Evolutionary conservation across 2,329 filamentous ascomycete genomes (phyloP), one percentile per base, ranked within the genome.

Genomic region (Arachnopeziza araneosa): DNA sequence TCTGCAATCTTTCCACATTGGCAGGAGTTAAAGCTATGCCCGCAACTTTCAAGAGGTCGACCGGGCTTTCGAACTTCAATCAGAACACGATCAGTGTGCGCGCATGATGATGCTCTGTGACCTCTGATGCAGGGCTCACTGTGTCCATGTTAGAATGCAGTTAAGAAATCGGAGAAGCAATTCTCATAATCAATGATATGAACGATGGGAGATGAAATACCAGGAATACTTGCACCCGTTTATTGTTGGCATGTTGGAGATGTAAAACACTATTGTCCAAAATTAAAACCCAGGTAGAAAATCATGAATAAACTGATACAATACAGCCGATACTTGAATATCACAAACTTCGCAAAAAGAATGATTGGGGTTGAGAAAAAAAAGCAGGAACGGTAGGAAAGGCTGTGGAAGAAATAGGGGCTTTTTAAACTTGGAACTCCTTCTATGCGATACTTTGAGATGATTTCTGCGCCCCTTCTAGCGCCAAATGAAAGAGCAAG

Each of bases 121-220:
- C 68, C 69, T n/a, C 69, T 64, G 36, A 71, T 68, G 44, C 68
- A 71, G 50, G 69, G 66, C 53, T 68, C 64, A 55, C 68, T 70
- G 32, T 54, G 22, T 53, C 2, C 12, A 23, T 23, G 54, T 56
- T 54, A 56, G 44, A 32, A 52, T 30, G 26, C 26, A 44, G 17
- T 44, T 44, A 7, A 14, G 10, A 44, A 44, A 7, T 8, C 4
- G 36, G 4, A 14, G 36, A 44, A 36, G 44, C 9, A n/a, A 24
- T 52, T 59, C 50, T 21, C 49, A 44, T 32, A 17, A 19, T 24
- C 10, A 22, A 48, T 50, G 30, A 44, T 8, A 48, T 7, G 8
- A 51, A 54, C 19, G n/a, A 24, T n/a, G 50, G 22, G 51, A n/a
- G 52, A n/a, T 24, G n/a, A 52, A 17, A 22, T 66, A 70, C 69